Conservation (phyloP, 106 monocot genomes). For the Triglochin maritima region DNA sequence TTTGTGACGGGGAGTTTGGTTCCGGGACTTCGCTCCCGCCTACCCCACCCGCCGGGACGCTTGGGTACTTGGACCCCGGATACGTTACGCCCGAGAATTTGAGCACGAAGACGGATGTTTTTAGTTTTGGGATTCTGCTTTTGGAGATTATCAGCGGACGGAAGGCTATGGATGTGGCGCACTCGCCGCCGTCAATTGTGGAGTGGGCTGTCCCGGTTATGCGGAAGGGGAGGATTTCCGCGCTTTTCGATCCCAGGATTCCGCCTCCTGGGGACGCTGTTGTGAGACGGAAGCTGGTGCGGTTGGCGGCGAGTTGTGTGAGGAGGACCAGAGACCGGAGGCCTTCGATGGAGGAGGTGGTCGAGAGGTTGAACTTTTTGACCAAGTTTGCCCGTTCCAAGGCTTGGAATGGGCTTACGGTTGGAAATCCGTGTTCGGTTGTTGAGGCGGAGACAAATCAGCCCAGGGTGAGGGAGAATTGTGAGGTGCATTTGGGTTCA, state of each 20-base stretch:
- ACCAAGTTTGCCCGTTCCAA: conserved; percentile 27
- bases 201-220: conserved; percentile 93
- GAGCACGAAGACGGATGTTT: conserved; percentile 90
- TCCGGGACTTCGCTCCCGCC: conserved; percentile 15
- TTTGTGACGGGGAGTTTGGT: not conserved
- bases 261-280: conserved; percentile 37
- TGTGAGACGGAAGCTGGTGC: conserved; percentile 38
- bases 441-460: conserved; percentile 39
- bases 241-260: conserved; percentile 66
- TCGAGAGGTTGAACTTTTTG: conserved; percentile 47
- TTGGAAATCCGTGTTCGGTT: conserved; percentile 56
- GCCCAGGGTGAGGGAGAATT: not conserved
- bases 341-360: conserved; percentile 76
- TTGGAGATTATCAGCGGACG: conserved; percentile 93
- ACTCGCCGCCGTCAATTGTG: conserved; percentile 81
- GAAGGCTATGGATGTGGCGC: conserved; percentile 85
- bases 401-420: conserved; percentile 49
- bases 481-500: not conserved
- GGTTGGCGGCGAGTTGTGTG: conserved; percentile 71
- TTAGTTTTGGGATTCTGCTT: conserved; percentile 97
- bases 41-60: conserved; percentile 84
- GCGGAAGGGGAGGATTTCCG: conserved; percentile 52
- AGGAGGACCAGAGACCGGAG: conserved; percentile 42
- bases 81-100: conserved; percentile 87
- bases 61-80: conserved; percentile 84